Percentiles rank a stretch among this genome's conserved stretches.
Evolutionary conservation across 768 basidiomycete species (phyloP).

Genomic region (Suillus variegatus): DNA sequence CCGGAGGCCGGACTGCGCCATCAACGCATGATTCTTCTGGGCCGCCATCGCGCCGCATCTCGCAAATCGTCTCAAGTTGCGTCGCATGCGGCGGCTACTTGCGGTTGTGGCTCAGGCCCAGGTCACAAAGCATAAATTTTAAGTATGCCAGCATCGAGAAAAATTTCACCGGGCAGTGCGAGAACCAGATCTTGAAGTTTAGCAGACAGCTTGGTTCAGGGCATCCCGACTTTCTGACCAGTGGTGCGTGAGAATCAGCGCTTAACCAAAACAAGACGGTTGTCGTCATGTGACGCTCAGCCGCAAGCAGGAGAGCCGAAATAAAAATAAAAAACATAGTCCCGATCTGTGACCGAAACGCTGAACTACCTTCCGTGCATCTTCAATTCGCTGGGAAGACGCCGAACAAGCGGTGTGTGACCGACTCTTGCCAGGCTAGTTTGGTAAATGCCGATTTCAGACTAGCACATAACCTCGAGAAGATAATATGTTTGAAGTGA

Average conservation of each 20-base stretch:
- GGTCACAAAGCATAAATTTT: too few species aligned
- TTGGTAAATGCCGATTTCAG: background rate
- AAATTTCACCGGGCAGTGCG: too few species aligned
- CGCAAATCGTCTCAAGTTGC: background rate
- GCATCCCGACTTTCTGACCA: too few species aligned
- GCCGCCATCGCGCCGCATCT: background rate
- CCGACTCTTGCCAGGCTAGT: background rate
- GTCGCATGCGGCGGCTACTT: too few species aligned
- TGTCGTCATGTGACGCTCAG: background rate
- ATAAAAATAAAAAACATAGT: background rate
- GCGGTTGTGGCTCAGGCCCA: too few species aligned
- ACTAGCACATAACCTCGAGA: background rate
- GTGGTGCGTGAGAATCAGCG: background rate
- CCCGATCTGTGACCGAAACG: slow-evolving; percentile 3
- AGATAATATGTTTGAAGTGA: too few species aligned
- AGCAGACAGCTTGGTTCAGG: too few species aligned
- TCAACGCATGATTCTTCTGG: background rate
- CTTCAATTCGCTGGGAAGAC: background rate
- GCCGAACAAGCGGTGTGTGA: background rate
- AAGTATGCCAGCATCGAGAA: too few species aligned
- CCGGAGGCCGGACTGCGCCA: background rate
- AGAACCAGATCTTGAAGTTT: too few species aligned
- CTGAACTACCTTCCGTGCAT: background rate
- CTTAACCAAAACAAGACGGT: too few species aligned
- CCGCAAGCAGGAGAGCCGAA: slow-evolving; percentile 3